phyloP scores from a whole-genome alignment of 163 green algal species.

The Scenedesmus sp. region DNA sequence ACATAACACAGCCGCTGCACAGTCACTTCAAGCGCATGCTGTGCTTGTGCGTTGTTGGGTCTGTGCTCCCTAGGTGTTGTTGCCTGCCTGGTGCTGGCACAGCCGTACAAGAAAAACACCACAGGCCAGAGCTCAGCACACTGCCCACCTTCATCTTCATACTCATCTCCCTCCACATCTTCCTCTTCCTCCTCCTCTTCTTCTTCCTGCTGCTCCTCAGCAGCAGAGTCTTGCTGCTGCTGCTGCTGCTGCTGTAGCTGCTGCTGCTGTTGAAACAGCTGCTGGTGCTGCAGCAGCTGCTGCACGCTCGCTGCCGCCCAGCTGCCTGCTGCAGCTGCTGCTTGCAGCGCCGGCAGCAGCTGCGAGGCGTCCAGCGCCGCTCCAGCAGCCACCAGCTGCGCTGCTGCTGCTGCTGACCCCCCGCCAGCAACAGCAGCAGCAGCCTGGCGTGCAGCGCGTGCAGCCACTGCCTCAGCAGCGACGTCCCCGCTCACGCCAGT shows the following conservation, averaged over 20 bases:
- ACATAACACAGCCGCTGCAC: too few relatives aligned
- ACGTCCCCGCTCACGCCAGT: constrained; percentile 45
- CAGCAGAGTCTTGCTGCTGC: not conserved
- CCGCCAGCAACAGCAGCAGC: constrained; percentile 23
- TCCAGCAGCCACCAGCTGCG: not conserved
- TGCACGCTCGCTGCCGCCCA: not conserved
- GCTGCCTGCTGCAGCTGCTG: not conserved
- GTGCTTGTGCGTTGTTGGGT: too few relatives aligned
- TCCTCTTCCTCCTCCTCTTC: not conserved
- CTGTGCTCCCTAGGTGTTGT: not conserved
- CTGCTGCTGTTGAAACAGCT: not conserved
- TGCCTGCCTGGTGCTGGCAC: not conserved
- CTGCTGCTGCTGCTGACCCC: not conserved
- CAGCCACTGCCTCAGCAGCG: constrained; percentile 41
- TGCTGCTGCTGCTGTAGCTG: not conserved
- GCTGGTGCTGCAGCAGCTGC: not conserved
- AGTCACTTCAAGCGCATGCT: too few relatives aligned
- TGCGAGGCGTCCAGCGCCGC: not conserved
- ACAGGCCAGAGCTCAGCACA: not conserved
- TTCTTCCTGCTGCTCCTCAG: constrained; percentile 1
- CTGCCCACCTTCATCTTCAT: not conserved
- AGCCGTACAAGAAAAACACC: not conserved
- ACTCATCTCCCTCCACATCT: not conserved
- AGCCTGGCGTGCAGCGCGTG: constrained; percentile 16
- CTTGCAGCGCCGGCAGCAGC: not conserved